Evolutionary conservation across 352 stramenopile genomes (phyloP).

Genomic region (Phytophthora ramorum): DNA sequence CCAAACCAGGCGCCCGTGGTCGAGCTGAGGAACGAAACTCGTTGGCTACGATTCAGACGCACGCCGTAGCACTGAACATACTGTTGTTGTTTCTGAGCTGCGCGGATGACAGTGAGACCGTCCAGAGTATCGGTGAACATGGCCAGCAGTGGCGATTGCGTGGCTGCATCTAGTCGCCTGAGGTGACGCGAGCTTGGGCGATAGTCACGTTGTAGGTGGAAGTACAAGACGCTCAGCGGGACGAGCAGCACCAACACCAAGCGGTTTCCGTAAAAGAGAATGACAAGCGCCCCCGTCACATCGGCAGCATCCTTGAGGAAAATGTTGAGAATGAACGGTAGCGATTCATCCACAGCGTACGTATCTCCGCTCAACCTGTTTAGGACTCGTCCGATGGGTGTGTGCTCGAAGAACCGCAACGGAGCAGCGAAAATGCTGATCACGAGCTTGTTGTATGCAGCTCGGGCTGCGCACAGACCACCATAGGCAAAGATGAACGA

Average conservation of each 20-base stretch:
- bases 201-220: slow-evolving; percentile 66
- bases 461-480: slow-evolving; percentile 69
- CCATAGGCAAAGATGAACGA: slow-evolving; percentile 89
- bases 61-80: slow-evolving; percentile 54
- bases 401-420: slow-evolving; percentile 76
- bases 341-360: slow-evolving; percentile 85
- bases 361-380: slow-evolving; percentile 86
- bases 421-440: slow-evolving; percentile 60
- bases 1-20: slow-evolving; percentile 87
- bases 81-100: slow-evolving; percentile 47
- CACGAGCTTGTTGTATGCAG: slow-evolving; percentile 67
- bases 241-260: slow-evolving; percentile 79
- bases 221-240: slow-evolving; percentile 75
- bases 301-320: slow-evolving; percentile 86
- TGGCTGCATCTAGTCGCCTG: slow-evolving; percentile 70
- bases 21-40: slow-evolving; percentile 75
- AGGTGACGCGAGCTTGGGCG: slow-evolving; percentile 79
- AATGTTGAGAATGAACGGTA: slow-evolving; percentile 91
- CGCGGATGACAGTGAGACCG: slow-evolving; percentile 73
- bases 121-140: slow-evolving; percentile 82
- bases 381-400: slow-evolving; percentile 70
- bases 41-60: slow-evolving; percentile 72
- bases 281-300: slow-evolving; percentile 70
- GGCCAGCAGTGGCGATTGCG: slow-evolving; percentile 75
- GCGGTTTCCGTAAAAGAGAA: slow-evolving; percentile 84